phyloP scores from a whole-genome alignment of 805 yeast species.

The Torulaspora gathmanii region DNA sequence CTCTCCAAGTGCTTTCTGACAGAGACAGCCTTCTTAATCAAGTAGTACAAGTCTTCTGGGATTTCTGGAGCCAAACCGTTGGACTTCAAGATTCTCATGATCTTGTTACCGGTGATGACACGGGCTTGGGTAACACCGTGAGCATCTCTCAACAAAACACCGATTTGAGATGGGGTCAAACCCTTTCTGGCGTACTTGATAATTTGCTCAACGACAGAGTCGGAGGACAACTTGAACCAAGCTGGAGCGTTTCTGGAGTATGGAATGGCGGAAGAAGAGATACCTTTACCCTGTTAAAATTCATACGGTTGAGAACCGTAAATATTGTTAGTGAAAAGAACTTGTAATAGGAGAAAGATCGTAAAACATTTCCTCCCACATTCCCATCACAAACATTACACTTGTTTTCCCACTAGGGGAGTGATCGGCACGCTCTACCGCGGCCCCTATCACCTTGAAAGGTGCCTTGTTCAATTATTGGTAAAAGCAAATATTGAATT shows the following conservation, averaged over 20 bases:
- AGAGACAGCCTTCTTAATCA: slow-evolving; percentile 98
- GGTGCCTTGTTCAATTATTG: neutral
- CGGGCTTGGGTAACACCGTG: slow-evolving; percentile 99
- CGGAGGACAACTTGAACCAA: slow-evolving; percentile 98
- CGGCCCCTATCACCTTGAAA: neutral
- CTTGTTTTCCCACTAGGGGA: slow-evolving; percentile 2
- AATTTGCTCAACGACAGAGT: slow-evolving; percentile 95
- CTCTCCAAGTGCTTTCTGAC: slow-evolving; percentile 99
- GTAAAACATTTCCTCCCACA: neutral
- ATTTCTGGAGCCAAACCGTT: slow-evolving; percentile 99
- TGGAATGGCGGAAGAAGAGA: slow-evolving; percentile 97
- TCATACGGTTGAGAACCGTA: slow-evolving; percentile 2
- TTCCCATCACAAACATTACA: slow-evolving; percentile 5
- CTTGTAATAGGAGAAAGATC: neutral
- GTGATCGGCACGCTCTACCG: neutral
- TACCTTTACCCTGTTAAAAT: slow-evolving; percentile 87
- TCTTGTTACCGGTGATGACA: slow-evolving; percentile 98
- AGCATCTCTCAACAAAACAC: slow-evolving; percentile 99
- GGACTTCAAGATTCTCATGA: slow-evolving; percentile 97
- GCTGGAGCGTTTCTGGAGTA: slow-evolving; percentile 98
- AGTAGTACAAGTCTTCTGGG: slow-evolving; percentile 99
- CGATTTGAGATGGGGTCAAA: slow-evolving; percentile 98
- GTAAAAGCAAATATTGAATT: slow-evolving; percentile 11
- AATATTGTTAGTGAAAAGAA: slow-evolving; percentile 14
- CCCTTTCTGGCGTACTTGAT: slow-evolving; percentile 99